Evolutionary conservation across 345 rosid species (phyloP).

Genomic region (Pistacia atlantica): DNA sequence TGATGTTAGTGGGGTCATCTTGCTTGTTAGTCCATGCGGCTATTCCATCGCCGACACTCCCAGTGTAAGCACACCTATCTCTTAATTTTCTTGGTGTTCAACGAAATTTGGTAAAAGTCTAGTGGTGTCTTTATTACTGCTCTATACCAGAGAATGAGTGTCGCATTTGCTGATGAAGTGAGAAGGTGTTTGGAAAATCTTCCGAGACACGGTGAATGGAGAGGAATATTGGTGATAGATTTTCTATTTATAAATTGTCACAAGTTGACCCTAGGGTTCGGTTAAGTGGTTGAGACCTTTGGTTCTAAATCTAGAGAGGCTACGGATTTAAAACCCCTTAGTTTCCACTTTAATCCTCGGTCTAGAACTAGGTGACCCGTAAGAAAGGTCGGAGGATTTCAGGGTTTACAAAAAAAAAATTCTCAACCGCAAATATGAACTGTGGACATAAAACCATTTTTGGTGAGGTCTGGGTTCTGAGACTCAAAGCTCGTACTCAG

Average conservation of each 20-base stretch:
- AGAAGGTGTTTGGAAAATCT: not conserved
- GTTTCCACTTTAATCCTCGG: no score
- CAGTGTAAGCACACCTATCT: slow-evolving; percentile 46
- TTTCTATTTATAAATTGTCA: not conserved
- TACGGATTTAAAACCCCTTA: no score
- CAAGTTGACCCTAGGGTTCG: not conserved
- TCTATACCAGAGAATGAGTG: not conserved
- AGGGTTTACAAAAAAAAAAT: no score
- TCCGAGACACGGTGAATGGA: not conserved
- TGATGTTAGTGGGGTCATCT: slow-evolving; percentile 77
- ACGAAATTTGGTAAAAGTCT: slow-evolving; percentile 1
- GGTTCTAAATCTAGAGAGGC: no score
- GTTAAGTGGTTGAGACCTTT: no score
- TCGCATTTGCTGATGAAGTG: not conserved
- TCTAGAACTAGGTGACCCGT: no score
- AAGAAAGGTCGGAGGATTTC: no score
- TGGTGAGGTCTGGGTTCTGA: no score
- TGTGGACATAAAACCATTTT: no score
- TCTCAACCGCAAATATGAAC: no score
- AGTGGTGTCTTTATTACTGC: not conserved
- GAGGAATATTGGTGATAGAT: not conserved
- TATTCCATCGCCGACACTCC: slow-evolving; percentile 86
- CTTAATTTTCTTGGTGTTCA: slow-evolving; percentile 14
- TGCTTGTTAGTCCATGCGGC: slow-evolving; percentile 93
- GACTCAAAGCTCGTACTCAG: no score